Evolutionary conservation across 169 alveolate genomes (phyloP), one percentile per base, ranked within the genome.

Genomic region (Neospora caninum): DNA sequence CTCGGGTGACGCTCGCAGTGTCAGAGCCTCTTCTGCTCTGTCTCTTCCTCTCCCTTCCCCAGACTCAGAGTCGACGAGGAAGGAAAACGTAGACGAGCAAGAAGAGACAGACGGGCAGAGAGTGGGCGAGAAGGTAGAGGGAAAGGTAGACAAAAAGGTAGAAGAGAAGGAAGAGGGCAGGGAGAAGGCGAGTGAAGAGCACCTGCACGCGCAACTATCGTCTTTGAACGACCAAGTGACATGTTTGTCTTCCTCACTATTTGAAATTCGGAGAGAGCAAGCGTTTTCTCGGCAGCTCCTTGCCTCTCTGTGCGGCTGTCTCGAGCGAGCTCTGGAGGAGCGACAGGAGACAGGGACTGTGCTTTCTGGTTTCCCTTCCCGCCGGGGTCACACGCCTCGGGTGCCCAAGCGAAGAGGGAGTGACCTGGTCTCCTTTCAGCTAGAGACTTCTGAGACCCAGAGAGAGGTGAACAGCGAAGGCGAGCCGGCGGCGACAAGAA

Each of bases 271-370:
- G 41, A 22, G 87, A 25, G 87, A 78, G 31, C 87, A 78, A 39
- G 87, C 87, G 31, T 78, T 78, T 25, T 22, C 87, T 27, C 87
- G 87, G 45, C 87, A 78, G 43, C 20, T 78, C 34, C 45, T 78
- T 6, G 87, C 87, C 53, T 22, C 87, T 27, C 45, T 78, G 0
- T 78, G 87, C 87, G 87, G 87, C 20, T 78, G 41, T 31, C 45
- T 78, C 25, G 87, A 78, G 31, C 42, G 87, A 27, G 83, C 83
- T 16, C 39, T 70, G 83, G 83, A 70, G 18, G 18, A 49, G 58
- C 9, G 58, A 49, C 58, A 49, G 58, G 58, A 49, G 58, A 49
- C 58, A 49, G 58, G 58, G 18, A 49, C 9, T 1, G 58, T 13
- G 58, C 0, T 22, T 22, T 49, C 58, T 0, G 9, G 10, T 49